Evolutionary conservation across 2,329 filamentous ascomycete genomes (phyloP).

Genomic region (Phyllosticta citrichinensis): DNA sequence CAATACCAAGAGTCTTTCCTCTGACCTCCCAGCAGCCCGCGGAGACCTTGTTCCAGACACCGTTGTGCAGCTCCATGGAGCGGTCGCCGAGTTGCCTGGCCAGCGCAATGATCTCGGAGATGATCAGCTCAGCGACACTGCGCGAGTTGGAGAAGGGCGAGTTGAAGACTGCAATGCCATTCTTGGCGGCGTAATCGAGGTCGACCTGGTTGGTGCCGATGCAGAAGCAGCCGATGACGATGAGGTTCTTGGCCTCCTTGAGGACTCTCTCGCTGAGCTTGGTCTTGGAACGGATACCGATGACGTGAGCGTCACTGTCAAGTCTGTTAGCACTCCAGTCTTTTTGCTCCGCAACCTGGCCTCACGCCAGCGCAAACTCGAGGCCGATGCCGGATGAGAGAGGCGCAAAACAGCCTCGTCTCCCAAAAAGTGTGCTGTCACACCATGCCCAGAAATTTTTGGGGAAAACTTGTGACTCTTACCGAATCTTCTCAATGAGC

Average conservation of each 20-base stretch:
- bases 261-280: conserved; percentile 82
- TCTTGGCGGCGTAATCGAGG: conserved; percentile 67
- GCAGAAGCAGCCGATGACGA: conserved; percentile 96
- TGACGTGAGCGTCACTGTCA: conserved; percentile 80
- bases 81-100: conserved; percentile 89
- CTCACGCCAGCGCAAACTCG: background rate
- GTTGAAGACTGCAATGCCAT: conserved; percentile 96
- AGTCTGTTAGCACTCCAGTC: background rate
- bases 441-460: background rate
- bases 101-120: conserved; percentile 83
- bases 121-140: conserved; percentile 92
- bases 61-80: conserved; percentile 85
- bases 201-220: conserved; percentile 97
- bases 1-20: conserved; percentile 92
- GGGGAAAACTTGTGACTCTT: conserved; percentile 1
- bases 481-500: conserved; percentile 95
- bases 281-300: conserved; percentile 96
- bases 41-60: conserved; percentile 97
- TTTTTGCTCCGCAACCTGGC: background rate
- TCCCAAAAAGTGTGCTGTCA: background rate
- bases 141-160: conserved; percentile 97
- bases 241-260: conserved; percentile 80
- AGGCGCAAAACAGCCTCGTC: background rate
- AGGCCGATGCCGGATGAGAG: background rate
- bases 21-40: conserved; percentile 95